Conservation (phyloP, 2,329 filamentous ascomycete genomes). For the Thelonectria rubi region DNA sequence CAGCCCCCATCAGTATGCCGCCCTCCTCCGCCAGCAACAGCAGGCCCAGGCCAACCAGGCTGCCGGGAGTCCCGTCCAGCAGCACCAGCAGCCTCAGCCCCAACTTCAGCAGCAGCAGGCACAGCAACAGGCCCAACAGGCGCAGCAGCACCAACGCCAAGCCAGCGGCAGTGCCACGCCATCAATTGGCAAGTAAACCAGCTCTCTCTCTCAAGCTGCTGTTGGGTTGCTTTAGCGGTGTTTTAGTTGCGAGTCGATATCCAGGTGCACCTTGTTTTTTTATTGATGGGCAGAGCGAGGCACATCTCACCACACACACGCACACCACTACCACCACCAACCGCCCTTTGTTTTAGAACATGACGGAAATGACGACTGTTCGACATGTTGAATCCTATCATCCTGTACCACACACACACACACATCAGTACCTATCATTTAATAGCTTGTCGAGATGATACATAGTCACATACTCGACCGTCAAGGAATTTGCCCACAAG, state of each 20-base stretch:
- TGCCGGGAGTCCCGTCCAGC: constrained; percentile 42
- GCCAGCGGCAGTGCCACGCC: constrained; percentile 53
- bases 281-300: no score
- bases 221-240: background rate
- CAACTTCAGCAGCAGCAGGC: constrained; percentile 45
- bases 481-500: constrained; percentile 26
- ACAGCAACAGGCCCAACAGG: constrained; percentile 22
- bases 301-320: background rate
- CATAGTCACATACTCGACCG: constrained; percentile 23
- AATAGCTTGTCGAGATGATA: constrained; percentile 33
- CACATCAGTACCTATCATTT: constrained; percentile 17
- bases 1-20: constrained; percentile 68
- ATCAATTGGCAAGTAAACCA: constrained; percentile 41
- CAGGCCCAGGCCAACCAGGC: constrained; percentile 54
- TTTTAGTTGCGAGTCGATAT: constrained; percentile 10
- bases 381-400: constrained; percentile 28
- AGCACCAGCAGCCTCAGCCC: constrained; percentile 34
- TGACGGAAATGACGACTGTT: constrained; percentile 27
- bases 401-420: constrained; percentile 28
- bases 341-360: constrained; percentile 5
- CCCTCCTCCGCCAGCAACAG: constrained; percentile 66
- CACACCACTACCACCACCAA: no score
- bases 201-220: background rate
- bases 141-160: constrained; percentile 44
- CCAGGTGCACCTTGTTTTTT: no score